These are phyloP conservation scores for Galerina sulciceps DNA, from an alignment of 768 basidiomycete genomes.

Conservation along the genomic window DNA sequence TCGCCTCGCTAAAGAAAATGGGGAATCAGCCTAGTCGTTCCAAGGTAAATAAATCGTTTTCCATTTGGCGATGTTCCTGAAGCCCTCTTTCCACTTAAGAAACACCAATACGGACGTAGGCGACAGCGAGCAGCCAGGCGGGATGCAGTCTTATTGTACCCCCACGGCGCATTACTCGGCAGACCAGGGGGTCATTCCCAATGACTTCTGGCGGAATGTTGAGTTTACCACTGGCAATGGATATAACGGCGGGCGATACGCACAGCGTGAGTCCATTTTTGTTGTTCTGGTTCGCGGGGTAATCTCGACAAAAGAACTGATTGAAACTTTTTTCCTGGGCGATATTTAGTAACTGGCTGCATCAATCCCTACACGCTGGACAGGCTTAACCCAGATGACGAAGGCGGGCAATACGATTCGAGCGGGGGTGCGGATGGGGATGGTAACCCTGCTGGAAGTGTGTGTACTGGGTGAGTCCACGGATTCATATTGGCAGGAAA, in stretches of 20 bases:
- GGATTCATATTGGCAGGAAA: neutral
- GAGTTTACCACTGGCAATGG: slow-evolving; percentile 47
- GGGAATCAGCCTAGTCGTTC: slow-evolving; percentile 45
- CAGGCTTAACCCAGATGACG: slow-evolving; percentile 50
- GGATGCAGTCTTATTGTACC: slow-evolving; percentile 59
- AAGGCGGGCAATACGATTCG: slow-evolving; percentile 63
- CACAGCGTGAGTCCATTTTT: slow-evolving; percentile 41
- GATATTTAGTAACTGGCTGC: slow-evolving; percentile 55
- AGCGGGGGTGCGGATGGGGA: slow-evolving; percentile 53
- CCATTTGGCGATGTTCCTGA: slow-evolving; percentile 12
- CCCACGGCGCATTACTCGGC: slow-evolving; percentile 40
- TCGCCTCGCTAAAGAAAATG: neutral
- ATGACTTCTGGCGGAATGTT: slow-evolving; percentile 55
- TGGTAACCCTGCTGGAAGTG: slow-evolving; percentile 56
- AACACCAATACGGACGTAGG: slow-evolving; percentile 56
- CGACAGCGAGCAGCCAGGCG: slow-evolving; percentile 58
- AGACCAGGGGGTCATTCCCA: slow-evolving; percentile 48
- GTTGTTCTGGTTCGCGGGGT: neutral
- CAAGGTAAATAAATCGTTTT: slow-evolving; percentile 32
- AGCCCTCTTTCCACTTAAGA: slow-evolving; percentile 23
- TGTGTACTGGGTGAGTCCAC: slow-evolving; percentile 49
- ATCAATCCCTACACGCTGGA: slow-evolving; percentile 47
- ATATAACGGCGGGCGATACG: slow-evolving; percentile 43
- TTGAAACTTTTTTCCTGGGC: neutral
- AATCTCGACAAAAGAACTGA: neutral